Percentiles rank a stretch among this genome's conserved stretches.
phyloP scores from a whole-genome alignment of 805 yeast genomes.

The Ogataea pilisensis region DNA sequence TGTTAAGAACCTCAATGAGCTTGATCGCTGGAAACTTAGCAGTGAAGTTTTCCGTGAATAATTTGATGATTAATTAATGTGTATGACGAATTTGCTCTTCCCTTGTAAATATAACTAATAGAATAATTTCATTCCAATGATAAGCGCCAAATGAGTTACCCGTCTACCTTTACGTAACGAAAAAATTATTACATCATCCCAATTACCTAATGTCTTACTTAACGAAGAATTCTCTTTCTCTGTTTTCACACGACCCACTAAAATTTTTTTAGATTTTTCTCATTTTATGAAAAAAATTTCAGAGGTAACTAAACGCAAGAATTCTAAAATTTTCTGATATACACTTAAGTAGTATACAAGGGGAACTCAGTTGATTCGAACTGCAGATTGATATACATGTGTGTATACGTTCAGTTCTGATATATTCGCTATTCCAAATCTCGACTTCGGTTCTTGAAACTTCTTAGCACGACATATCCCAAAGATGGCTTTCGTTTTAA shows the following conservation, averaged over 20 bases:
- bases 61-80: neutral
- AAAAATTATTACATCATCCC: neutral
- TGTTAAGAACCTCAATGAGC: neutral
- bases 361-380: no score
- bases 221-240: neutral
- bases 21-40: neutral
- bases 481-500: constrained; percentile 78
- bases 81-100: no score
- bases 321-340: constrained; percentile 4
- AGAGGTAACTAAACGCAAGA: neutral
- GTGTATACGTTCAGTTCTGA: no score
- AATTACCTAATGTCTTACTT: neutral
- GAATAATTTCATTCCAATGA: no score
- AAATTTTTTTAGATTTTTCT: constrained; percentile 4
- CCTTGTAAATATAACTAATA: no score
- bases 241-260: constrained; percentile 5
- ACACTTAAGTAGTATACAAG: no score
- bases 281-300: constrained; percentile 10
- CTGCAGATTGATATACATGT: no score
- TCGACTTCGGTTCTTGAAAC: no score
- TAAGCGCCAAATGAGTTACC: no score
- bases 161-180: neutral
- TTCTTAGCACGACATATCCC: neutral
- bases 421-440: no score
- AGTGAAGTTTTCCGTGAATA: neutral